A percentile compares a stretch with the other conserved stretches of the same genome.
Evolutionary conservation across 2,329 filamentous ascomycete genomes (phyloP).

Genomic region (Phyllosticta ampelicida): DNA sequence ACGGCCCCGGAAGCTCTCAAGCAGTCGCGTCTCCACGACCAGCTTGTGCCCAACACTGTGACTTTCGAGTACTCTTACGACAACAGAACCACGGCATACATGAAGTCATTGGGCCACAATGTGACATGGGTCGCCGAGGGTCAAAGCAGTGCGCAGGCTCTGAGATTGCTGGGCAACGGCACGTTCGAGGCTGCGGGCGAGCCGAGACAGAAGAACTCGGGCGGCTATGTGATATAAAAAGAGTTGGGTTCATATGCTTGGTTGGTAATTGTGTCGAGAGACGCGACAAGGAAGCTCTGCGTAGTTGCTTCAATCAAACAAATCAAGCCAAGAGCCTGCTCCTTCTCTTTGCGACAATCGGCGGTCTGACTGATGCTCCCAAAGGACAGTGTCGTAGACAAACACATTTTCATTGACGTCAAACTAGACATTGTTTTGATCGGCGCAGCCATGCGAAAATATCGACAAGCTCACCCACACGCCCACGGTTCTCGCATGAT

Average conservation of each 20-base stretch:
- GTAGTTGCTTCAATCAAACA: not conserved
- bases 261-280: not conserved
- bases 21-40: slow-evolving; percentile 66
- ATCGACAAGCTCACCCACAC: not conserved
- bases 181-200: slow-evolving; percentile 70
- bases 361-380: not conserved
- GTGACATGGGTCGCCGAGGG: slow-evolving; percentile 56
- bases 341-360: not conserved
- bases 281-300: not conserved
- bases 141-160: slow-evolving; percentile 58
- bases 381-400: not conserved
- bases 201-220: slow-evolving; percentile 61
- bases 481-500: not conserved
- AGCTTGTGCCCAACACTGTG: slow-evolving; percentile 61
- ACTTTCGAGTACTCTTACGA: slow-evolving; percentile 60
- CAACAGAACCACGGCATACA: slow-evolving; percentile 50
- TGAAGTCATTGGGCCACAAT: slow-evolving; percentile 58
- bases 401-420: not conserved
- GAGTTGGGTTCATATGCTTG: not conserved
- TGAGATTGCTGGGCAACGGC: slow-evolving; percentile 51
- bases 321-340: not conserved
- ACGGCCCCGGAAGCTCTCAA: slow-evolving; percentile 52
- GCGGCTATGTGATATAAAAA: slow-evolving; percentile 46
- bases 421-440: not conserved
- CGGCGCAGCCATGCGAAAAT: not conserved